Evolutionary conservation across 2,329 filamentous ascomycete genomes (phyloP).

Genomic region (Pseudogymnoascus sp.): DNA sequence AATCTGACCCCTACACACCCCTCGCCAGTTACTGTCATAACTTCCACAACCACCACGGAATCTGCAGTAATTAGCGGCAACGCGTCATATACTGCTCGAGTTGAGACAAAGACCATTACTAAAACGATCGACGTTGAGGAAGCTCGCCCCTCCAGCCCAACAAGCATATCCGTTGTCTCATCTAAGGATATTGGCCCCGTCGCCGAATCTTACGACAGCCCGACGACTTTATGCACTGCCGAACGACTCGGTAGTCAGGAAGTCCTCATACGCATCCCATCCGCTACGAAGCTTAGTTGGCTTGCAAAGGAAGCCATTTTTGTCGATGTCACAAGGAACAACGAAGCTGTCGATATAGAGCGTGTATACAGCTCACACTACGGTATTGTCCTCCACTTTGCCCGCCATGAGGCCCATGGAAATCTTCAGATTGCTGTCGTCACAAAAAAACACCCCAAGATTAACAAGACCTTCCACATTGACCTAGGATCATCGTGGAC

Average conservation of each 20-base stretch:
- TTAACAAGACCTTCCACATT: conserved; percentile 53
- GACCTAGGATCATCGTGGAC: conserved; percentile 42
- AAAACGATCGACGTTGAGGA: conserved; percentile 29
- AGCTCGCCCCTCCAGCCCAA: conserved; percentile 29
- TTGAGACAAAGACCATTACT: conserved; percentile 23
- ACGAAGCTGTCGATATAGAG: conserved; percentile 41
- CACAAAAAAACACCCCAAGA: conserved; percentile 50
- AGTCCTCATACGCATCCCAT: conserved; percentile 47
- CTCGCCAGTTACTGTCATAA: conserved; percentile 16
- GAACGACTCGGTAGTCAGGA: conserved; percentile 41
- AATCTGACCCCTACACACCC: conserved; percentile 26
- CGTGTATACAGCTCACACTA: conserved; percentile 28
- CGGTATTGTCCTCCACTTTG: conserved; percentile 37
- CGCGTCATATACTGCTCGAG: background rate
- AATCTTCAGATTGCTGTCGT: conserved; percentile 50
- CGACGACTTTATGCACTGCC: conserved; percentile 37
- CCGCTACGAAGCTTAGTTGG: conserved; percentile 45
- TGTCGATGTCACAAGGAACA: conserved; percentile 46
- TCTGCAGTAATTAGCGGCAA: background rate
- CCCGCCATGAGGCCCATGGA: conserved; percentile 48
- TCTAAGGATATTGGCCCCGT: conserved; percentile 31
- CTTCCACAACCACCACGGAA: conserved; percentile 21
- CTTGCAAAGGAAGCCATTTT: conserved; percentile 49
- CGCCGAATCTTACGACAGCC: conserved; percentile 19
- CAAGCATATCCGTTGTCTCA: conserved; percentile 34